phyloP scores from a whole-genome alignment of 2,329 filamentous ascomycete genomes.

The Colletotrichum australisinense region DNA sequence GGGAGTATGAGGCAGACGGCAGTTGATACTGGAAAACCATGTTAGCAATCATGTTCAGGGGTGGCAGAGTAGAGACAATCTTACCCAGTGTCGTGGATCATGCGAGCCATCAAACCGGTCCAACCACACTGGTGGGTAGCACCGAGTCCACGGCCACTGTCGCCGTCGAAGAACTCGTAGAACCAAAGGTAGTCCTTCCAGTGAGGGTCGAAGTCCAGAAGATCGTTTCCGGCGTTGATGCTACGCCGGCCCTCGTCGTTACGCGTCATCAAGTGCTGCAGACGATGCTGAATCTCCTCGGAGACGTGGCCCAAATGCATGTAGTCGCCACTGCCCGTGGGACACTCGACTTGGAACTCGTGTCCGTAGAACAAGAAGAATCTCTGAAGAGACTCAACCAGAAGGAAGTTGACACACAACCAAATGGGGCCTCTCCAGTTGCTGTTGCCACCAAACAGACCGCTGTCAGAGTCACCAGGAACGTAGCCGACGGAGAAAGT shows the following conservation, averaged over 20 bases:
- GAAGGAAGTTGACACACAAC: constrained; percentile 94
- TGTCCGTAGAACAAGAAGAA: constrained; percentile 98
- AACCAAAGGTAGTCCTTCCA: constrained; percentile 97
- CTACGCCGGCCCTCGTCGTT: constrained; percentile 88
- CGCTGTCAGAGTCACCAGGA: constrained; percentile 95
- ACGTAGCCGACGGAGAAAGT: constrained; percentile 89
- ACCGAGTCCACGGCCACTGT: constrained; percentile 87
- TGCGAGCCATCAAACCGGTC: constrained; percentile 94
- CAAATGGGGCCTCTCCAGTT: constrained; percentile 98
- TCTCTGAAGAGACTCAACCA: constrained; percentile 92
- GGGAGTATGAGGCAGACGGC: constrained; percentile 92
- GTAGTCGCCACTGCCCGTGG: constrained; percentile 90
- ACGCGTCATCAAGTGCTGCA: constrained; percentile 90
- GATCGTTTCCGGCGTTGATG: constrained; percentile 86
- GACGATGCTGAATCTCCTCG: constrained; percentile 92
- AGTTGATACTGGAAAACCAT: constrained; percentile 73
- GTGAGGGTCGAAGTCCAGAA: constrained; percentile 89
- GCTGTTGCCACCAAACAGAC: constrained; percentile 95
- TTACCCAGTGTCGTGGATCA: constrained; percentile 98
- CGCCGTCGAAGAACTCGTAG: constrained; percentile 97
- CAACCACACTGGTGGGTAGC: constrained; percentile 96
- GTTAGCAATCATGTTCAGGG: not conserved
- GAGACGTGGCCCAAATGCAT: constrained; percentile 97
- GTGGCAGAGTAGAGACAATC: constrained; percentile 44
- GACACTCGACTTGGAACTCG: constrained; percentile 89